A percentile compares a stretch with the other conserved stretches of the same genome.
Evolutionary conservation across 768 basidiomycete species (phyloP).

Genomic region (Pleurotus tuber-regium): DNA sequence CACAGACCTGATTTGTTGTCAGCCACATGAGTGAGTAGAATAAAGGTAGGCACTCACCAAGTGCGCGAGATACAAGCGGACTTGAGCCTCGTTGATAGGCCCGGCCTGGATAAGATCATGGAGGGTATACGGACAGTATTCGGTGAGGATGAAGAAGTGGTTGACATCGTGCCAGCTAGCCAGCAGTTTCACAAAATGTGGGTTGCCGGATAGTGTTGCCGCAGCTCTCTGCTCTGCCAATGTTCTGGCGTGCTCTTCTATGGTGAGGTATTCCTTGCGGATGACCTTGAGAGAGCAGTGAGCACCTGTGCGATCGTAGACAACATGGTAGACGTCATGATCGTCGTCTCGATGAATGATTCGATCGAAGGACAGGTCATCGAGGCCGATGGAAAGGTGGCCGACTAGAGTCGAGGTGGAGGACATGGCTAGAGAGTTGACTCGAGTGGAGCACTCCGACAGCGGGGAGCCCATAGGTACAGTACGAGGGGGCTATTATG

Average conservation of each 20-base stretch:
- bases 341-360: not conserved
- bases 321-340: not conserved
- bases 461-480: no score
- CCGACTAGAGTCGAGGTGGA: not conserved
- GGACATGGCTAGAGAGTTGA: no score
- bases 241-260: not conserved
- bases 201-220: not conserved
- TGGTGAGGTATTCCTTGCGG: not conserved
- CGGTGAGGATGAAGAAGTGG: not conserved
- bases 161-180: not conserved
- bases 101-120: not conserved
- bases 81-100: not conserved
- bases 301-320: not conserved
- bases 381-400: not conserved
- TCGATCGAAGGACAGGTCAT: not conserved
- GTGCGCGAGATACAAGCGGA: not conserved
- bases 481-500: no score
- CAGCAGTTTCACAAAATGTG: not conserved
- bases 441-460: no score
- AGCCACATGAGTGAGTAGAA: not conserved
- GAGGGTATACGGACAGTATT: not conserved
- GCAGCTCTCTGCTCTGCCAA: not conserved
- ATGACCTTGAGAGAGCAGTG: constrained; percentile 2
- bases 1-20: no score
- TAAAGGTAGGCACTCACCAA: not conserved